Evolutionary conservation across 139 green algal genomes (phyloP), one percentile per base, ranked within the genome.

Genomic region (Coccomyxa sp.): DNA sequence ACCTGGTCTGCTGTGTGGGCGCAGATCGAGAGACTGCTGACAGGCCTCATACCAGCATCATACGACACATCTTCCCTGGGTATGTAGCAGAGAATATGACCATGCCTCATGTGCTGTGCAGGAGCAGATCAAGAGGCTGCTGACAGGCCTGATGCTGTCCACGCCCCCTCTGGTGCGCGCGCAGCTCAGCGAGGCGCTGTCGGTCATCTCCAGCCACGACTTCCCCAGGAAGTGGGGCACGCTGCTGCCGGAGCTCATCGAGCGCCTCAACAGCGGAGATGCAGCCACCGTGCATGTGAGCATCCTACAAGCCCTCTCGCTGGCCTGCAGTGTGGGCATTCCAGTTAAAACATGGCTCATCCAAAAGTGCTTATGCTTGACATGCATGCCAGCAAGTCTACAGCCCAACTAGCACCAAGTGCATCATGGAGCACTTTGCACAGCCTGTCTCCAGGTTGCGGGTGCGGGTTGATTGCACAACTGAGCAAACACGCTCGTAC

Each of bases 111-210:
- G 35, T 34, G n/a, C 29, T 38, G 64, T 37, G 7, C 89, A 98
- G 91, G 93, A 87, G 8, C 86, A 97, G 77, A 95, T 99, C 81
- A 97, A 96, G 83, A 39, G 75, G 33, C 82, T 91, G 79, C 91
- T 99, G 69, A 91, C 93, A 0, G 80, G 86, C 8, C 81, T 99
- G 24, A 98, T 99, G 94, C 88, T 99, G n/a, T 85, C 35, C 83
- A 90, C 90, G 2, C 94, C 94, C 6, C 77, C 82, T 0, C 75
- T 85, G 10, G 90, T 98, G 22, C 87, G 90, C 24, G 78, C 86
- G 10, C 94, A 97, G 91, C 88, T 99, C 8, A 95, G 88, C 64
- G 96, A 99, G 71, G 97, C 95, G 6, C 88, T 99, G 18, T 87
- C 91, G 29, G 93, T 99, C 81, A 95, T 99, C 84, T 93, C 88